phyloP scores from a whole-genome alignment of 2,329 filamentous ascomycete species.

The Penicillium decumbens region DNA sequence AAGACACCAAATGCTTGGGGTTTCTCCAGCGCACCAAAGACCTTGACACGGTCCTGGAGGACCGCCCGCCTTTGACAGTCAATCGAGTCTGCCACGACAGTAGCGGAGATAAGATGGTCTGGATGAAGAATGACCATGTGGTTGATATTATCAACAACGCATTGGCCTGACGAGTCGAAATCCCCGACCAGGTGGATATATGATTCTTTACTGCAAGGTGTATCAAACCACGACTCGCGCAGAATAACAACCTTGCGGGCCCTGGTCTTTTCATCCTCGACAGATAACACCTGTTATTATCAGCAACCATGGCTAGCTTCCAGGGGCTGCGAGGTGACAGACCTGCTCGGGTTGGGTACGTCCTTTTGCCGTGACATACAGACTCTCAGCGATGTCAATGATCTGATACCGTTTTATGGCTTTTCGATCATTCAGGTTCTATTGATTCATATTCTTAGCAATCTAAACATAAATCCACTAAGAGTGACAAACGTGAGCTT shows the following conservation, averaged over 20 bases:
- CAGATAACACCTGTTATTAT: conserved; percentile 63
- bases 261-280: conserved; percentile 71
- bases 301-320: conserved; percentile 12
- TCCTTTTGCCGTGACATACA: conserved; percentile 62
- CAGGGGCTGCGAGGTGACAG: conserved; percentile 20
- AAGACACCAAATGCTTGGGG: conserved; percentile 89
- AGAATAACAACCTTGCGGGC: conserved; percentile 65
- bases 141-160: conserved; percentile 74
- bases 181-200: conserved; percentile 83
- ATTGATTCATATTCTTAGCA: conserved; percentile 63
- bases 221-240: conserved; percentile 82
- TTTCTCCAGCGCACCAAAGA: conserved; percentile 71
- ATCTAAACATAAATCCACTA: conserved; percentile 32
- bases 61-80: conserved; percentile 85
- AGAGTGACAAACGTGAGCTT: conserved; percentile 60
- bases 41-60: conserved; percentile 90
- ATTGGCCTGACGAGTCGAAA: conserved; percentile 66
- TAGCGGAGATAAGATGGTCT: conserved; percentile 91
- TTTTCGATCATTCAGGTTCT: conserved; percentile 58
- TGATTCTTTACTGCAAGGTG: conserved; percentile 65
- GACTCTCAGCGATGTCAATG: conserved; percentile 64
- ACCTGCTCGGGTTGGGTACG: conserved; percentile 67
- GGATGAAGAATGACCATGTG: conserved; percentile 90
- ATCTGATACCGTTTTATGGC: conserved; percentile 84
- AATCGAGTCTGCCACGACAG: conserved; percentile 94